phyloP scores from a whole-genome alignment of 257 asterid genomes.

The Solanum tarijense region DNA sequence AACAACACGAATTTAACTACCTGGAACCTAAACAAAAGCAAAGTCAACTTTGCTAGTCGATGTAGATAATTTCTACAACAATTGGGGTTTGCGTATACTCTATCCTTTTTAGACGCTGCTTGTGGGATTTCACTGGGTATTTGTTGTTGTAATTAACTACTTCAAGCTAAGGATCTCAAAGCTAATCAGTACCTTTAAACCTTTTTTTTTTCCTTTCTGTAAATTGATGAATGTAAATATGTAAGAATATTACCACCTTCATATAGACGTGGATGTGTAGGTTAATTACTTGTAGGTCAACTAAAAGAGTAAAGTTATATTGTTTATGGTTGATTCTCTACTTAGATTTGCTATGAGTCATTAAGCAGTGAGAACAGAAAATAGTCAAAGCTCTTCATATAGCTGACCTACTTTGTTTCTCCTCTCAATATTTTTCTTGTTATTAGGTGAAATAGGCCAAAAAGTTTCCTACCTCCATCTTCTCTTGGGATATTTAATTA shows the following conservation, averaged over 20 bases:
- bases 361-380: neutral
- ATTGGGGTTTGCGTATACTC: too few species aligned
- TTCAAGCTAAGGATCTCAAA: neutral
- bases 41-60: neutral
- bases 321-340: neutral
- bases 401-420: neutral
- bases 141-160: neutral
- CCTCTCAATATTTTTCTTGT: neutral
- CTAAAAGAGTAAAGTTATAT: neutral
- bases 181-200: neutral
- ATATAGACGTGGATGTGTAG: neutral
- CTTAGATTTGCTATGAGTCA: neutral
- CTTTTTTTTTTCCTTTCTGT: neutral
- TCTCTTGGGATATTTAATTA: neutral
- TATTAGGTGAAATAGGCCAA: conserved; percentile 1
- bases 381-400: neutral
- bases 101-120: neutral
- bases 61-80: neutral
- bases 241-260: neutral
- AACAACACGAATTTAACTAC: neutral
- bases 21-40: neutral
- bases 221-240: neutral
- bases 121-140: neutral
- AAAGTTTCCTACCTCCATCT: neutral
- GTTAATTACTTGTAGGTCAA: neutral